Evolutionary conservation across 345 rosid genomes (phyloP), one percentile per base, ranked within the genome.

Genomic region (Dimocarpus longan): DNA sequence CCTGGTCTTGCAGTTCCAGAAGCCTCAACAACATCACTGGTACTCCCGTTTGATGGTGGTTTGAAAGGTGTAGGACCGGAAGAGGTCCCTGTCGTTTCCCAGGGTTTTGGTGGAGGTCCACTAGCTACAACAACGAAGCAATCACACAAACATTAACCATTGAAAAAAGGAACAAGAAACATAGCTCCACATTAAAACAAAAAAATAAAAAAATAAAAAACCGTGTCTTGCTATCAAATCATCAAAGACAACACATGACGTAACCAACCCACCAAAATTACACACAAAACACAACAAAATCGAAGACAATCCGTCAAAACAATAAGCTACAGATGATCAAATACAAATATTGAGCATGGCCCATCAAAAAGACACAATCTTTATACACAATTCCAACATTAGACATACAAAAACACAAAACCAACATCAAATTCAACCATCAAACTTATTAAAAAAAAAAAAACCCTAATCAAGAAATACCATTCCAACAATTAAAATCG

Each of bases 1-100:
- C 99, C 98, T 0, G 98, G 98, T 73, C 72, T 89, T 5, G 95
- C 98, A 42, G 99, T 94, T 75, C 99, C 98, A 4, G 99, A 93
- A 78, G 96, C 94, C 85, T 96, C 98, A 32, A 96, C 98, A 7
- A 93, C 94, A 83, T 86, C 93, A 75, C 94, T 94, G 8, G 98
- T 96, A 90, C 86, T 94, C 32, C 98, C 95, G 60, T 88, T 68
- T 5, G 98, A 91, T 32, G 99, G 91, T 10, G 99, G 98, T 80
- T 90, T 96, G 70, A 96, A 96, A 54, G 99, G 99, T 3, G 90
- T 82, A 71, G 98, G 88, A 70, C 98, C 97, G 8, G 95, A 82
- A 0, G 93, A 84, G 39, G 87, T 78, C 71, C 89, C 94, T n/a
- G 92, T 85, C 87, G 87, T 92, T 77, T 96, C 98, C 98, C 98